Evolutionary conservation across 1,284 basidiomycete species (phyloP).

Genomic region (Melampsora medusae): DNA sequence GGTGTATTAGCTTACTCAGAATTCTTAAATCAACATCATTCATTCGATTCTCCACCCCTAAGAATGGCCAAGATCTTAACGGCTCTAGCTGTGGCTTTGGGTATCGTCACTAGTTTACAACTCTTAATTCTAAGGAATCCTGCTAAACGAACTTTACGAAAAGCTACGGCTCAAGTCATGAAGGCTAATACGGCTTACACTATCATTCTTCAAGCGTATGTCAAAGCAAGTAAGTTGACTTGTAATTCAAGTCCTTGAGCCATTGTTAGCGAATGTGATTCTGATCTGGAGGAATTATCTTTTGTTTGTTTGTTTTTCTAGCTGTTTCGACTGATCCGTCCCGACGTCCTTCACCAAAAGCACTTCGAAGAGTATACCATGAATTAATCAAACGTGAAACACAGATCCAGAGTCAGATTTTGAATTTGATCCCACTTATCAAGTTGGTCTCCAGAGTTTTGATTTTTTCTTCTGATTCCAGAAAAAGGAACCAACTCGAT

Average conservation of each 20-base stretch:
- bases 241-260: too few species aligned
- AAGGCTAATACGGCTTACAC: constrained; percentile 51
- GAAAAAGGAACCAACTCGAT: too few species aligned
- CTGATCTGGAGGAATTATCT: constrained; percentile 4
- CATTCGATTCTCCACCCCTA: constrained; percentile 52
- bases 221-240: constrained; percentile 47
- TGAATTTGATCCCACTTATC: constrained; percentile 53
- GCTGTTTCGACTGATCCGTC: constrained; percentile 8
- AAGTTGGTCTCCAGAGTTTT: constrained; percentile 50
- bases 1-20: constrained; percentile 52
- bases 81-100: constrained; percentile 54
- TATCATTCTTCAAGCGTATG: constrained; percentile 52
- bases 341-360: constrained; percentile 49
- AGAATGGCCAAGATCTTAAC: constrained; percentile 51
- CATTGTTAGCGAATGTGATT: constrained; percentile 45
- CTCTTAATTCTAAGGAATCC: constrained; percentile 55
- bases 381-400: constrained; percentile 53
- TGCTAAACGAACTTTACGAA: constrained; percentile 53
- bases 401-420: constrained; percentile 53
- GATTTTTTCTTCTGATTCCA: constrained; percentile 49
- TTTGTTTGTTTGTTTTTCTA: background rate
- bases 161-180: constrained; percentile 51
- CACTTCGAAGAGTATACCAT: constrained; percentile 50
- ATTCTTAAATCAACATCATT: constrained; percentile 50
- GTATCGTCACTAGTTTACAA: constrained; percentile 53